These are phyloP conservation scores for Aspergillaceae sp. DNA, from an alignment of 2,329 filamentous ascomycete genomes.

Conservation along the genomic window DNA sequence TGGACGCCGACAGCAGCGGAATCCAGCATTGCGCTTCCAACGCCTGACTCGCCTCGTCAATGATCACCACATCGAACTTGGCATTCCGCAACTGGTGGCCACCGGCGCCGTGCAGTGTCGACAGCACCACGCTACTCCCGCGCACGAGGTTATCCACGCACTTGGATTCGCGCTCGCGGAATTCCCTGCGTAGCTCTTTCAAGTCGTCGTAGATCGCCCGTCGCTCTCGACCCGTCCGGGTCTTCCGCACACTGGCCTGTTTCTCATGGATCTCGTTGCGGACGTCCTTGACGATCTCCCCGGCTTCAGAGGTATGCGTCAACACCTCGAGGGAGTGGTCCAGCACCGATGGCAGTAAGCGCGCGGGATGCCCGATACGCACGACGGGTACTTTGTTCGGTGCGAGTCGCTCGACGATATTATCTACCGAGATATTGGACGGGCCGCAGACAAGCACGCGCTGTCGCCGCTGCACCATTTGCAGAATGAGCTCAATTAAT, in stretches of 20 bases:
- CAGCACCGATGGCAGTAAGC: conserved; percentile 77
- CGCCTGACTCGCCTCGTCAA: conserved; percentile 93
- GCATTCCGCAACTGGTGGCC: conserved; percentile 72
- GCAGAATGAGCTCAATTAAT: conserved; percentile 88
- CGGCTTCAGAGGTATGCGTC: conserved; percentile 82
- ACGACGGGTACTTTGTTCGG: conserved; percentile 79
- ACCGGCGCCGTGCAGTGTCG: conserved; percentile 86
- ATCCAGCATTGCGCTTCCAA: conserved; percentile 98
- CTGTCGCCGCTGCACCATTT: conserved; percentile 64
- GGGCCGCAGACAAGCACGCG: conserved; percentile 89
- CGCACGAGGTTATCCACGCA: conserved; percentile 70
- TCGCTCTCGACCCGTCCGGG: conserved; percentile 68
- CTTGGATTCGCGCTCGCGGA: conserved; percentile 69
- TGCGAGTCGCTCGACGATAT: conserved; percentile 86
- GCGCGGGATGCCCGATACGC: conserved; percentile 83
- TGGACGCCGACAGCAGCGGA: conserved; percentile 66
- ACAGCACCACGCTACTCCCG: conserved; percentile 77
- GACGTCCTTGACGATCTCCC: conserved; percentile 80
- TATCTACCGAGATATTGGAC: conserved; percentile 95
- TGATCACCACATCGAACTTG: conserved; percentile 84
- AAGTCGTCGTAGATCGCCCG: conserved; percentile 76
- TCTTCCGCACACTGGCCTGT: conserved; percentile 80
- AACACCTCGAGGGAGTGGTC: conserved; percentile 86
- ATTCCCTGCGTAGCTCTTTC: conserved; percentile 79
- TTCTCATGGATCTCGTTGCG: conserved; percentile 88